Conservation (phyloP, 2,329 filamentous ascomycete species). For the Nothophoma quercina region DNA sequence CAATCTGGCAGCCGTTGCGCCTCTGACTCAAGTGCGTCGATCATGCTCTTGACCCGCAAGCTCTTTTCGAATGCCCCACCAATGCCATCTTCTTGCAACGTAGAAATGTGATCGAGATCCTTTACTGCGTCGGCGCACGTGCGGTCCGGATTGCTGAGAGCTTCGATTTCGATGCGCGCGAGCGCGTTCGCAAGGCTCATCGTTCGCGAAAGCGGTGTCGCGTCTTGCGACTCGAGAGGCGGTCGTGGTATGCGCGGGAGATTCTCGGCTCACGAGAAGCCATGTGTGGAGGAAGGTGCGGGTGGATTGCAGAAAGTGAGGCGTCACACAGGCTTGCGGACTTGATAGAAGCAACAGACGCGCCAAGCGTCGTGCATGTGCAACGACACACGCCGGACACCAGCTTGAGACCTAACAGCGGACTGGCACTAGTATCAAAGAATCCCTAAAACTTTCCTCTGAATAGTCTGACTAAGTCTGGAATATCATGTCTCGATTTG, state of each 20-base stretch:
- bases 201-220: slow-evolving; percentile 25
- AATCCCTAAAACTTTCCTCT: too few species aligned
- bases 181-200: slow-evolving; percentile 41
- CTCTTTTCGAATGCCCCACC: slow-evolving; percentile 37
- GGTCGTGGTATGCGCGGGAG: slow-evolving; percentile 15
- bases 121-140: slow-evolving; percentile 23
- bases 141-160: slow-evolving; percentile 31
- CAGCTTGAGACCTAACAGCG: neutral
- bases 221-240: slow-evolving; percentile 25
- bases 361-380: slow-evolving; percentile 3
- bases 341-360: neutral
- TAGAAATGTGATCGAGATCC: slow-evolving; percentile 16
- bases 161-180: slow-evolving; percentile 31
- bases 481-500: too few species aligned
- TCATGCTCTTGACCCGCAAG: slow-evolving; percentile 42
- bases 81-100: slow-evolving; percentile 5
- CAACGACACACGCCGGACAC: too few species aligned
- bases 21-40: slow-evolving; percentile 38
- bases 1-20: slow-evolving; percentile 29
- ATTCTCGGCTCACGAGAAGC: slow-evolving; percentile 22
- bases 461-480: too few species aligned
- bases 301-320: slow-evolving; percentile 8
- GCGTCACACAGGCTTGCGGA: too few species aligned
- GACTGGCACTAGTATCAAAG: too few species aligned
- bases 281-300: slow-evolving; percentile 26